Evolutionary conservation across 495 filamentous ascomycete genomes (phyloP).

Genomic region (Lasiosphaeriaceae sp.): DNA sequence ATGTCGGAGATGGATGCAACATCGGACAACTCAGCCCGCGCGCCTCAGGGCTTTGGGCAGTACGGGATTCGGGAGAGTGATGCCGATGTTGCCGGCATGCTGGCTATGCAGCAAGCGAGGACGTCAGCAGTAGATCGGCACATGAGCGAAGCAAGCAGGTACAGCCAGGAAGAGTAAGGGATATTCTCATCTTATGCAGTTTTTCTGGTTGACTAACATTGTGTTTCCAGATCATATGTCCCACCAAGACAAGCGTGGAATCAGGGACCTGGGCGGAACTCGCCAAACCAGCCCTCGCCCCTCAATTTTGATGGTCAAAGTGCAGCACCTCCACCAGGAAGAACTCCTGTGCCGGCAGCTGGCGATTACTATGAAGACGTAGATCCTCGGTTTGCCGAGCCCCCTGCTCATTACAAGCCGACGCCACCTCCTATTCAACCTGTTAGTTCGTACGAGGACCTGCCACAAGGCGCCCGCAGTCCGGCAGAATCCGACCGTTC

Average conservation of each 20-base stretch:
- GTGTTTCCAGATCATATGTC: conserved; percentile 46
- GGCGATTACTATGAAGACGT: conserved; percentile 88
- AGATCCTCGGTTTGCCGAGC: conserved; percentile 73
- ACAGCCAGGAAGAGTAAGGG: conserved; percentile 71
- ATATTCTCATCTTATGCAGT: background rate
- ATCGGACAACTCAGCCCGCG: conserved; percentile 48
- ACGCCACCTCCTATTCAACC: conserved; percentile 27
- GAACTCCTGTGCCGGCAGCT: conserved; percentile 28
- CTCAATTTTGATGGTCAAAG: conserved; percentile 27
- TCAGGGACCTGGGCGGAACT: conserved; percentile 43
- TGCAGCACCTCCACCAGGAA: conserved; percentile 26
- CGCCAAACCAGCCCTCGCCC: conserved; percentile 34
- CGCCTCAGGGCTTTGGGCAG: conserved; percentile 40
- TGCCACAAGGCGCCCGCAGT: conserved; percentile 63
- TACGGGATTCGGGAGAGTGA: conserved; percentile 61
- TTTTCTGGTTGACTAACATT: background rate
- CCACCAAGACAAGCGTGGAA: conserved; percentile 61
- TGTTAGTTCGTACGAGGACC: conserved; percentile 48
- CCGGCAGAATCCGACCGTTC: conserved; percentile 73
- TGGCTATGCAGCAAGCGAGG: conserved; percentile 60
- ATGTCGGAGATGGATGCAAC: conserved; percentile 80
- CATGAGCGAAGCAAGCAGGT: conserved; percentile 61
- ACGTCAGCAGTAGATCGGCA: conserved; percentile 34
- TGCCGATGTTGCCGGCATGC: conserved; percentile 63
- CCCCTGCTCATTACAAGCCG: conserved; percentile 27